Evolutionary conservation across 1,139 yeast species (phyloP).

Genomic region (Wickerhamiella pararugosa): DNA sequence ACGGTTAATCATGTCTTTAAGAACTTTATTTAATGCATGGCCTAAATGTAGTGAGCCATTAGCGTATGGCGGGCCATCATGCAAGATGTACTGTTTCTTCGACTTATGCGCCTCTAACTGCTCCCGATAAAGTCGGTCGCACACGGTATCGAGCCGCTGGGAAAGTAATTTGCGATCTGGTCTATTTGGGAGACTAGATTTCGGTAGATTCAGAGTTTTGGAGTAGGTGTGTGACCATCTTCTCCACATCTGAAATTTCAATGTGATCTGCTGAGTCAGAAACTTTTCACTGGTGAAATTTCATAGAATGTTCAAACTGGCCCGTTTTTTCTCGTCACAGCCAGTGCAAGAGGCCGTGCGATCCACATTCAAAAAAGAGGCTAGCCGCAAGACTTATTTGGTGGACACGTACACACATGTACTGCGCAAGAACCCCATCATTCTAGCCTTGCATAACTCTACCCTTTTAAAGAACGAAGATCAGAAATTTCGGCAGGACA

Average conservation of each 20-base stretch:
- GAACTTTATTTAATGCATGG: slow-evolving; percentile 77
- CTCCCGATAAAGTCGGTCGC: slow-evolving; percentile 32
- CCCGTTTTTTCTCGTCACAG: too few species aligned
- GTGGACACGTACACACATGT: slow-evolving; percentile 64
- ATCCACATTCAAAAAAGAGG: slow-evolving; percentile 18
- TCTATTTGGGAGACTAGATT: slow-evolving; percentile 37
- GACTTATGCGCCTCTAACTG: slow-evolving; percentile 21
- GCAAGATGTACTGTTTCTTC: slow-evolving; percentile 33
- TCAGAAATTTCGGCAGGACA: slow-evolving; percentile 43
- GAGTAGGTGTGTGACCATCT: slow-evolving; percentile 26
- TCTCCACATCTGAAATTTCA: not conserved
- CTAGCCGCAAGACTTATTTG: slow-evolving; percentile 58
- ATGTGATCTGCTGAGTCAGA: too few species aligned
- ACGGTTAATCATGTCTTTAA: slow-evolving; percentile 74
- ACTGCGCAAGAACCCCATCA: slow-evolving; percentile 50
- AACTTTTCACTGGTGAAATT: not conserved
- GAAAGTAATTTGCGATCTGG: slow-evolving; percentile 23
- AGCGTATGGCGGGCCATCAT: slow-evolving; percentile 98
- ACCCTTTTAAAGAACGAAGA: slow-evolving; percentile 61
- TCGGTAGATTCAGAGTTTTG: slow-evolving; percentile 37
- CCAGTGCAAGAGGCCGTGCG: slow-evolving; percentile 4
- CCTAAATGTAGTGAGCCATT: slow-evolving; percentile 90
- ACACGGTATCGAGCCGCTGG: slow-evolving; percentile 22
- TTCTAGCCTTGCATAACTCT: slow-evolving; percentile 72
- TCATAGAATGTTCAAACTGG: not conserved